phyloP scores from a whole-genome alignment of 2,329 filamentous ascomycete genomes.

The Alternaria gaisen region DNA sequence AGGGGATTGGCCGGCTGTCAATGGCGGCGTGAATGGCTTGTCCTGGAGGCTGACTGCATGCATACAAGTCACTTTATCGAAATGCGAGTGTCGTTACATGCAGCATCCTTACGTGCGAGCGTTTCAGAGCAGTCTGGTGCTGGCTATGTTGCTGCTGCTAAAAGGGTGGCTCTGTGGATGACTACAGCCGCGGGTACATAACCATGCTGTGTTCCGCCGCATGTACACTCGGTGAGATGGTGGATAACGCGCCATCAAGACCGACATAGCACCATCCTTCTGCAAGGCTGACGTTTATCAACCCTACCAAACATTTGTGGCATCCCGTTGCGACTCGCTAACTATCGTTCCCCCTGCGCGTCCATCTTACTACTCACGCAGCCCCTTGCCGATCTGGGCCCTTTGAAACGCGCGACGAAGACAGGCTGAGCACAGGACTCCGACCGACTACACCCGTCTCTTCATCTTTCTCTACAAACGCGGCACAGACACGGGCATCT shows the following conservation, averaged over 20 bases:
- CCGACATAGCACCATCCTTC: slow-evolving; percentile 1
- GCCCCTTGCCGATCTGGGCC: slow-evolving; percentile 36
- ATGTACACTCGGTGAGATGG: neutral
- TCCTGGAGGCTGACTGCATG: slow-evolving; percentile 23
- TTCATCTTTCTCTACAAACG: slow-evolving; percentile 12
- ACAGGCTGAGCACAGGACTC: slow-evolving; percentile 27
- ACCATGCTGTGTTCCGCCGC: neutral
- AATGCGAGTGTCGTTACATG: slow-evolving; percentile 24
- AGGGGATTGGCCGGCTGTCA: slow-evolving; percentile 1
- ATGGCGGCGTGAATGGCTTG: slow-evolving; percentile 6
- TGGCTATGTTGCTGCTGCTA: slow-evolving; percentile 9
- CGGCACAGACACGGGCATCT: slow-evolving; percentile 4
- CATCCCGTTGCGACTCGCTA: slow-evolving; percentile 8
- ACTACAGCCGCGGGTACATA: slow-evolving; percentile 1
- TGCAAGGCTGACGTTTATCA: slow-evolving; percentile 11
- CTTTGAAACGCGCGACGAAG: slow-evolving; percentile 35
- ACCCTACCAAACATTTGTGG: slow-evolving; percentile 3
- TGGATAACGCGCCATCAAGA: neutral
- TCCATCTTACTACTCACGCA: slow-evolving; percentile 27
- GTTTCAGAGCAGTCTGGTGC: slow-evolving; percentile 23
- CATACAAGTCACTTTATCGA: slow-evolving; percentile 14
- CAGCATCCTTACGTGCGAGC: slow-evolving; percentile 24
- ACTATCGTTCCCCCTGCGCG: slow-evolving; percentile 20
- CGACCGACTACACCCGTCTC: slow-evolving; percentile 14
- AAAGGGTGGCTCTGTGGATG: slow-evolving; percentile 14